Conservation (phyloP, 495 filamentous ascomycete species). For the Cercophora scortea region DNA sequence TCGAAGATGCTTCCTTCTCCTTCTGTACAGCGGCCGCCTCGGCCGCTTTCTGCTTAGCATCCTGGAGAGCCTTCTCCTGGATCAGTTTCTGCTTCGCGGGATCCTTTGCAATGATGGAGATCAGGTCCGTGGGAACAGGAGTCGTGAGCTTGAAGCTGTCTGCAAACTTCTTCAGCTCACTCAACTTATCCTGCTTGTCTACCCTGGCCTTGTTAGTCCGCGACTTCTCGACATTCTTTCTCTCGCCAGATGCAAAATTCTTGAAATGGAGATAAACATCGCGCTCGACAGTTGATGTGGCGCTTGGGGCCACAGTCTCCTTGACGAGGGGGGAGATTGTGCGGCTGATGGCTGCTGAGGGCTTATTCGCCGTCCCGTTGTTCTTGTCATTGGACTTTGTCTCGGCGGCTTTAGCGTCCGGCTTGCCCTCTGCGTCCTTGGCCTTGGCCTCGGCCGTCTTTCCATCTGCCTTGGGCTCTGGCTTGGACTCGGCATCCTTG, state of each 20-base stretch:
- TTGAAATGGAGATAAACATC: conserved; percentile 76
- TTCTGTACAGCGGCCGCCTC: conserved; percentile 9
- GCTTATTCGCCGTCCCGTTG: conserved; percentile 16
- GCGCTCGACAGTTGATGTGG: conserved; percentile 66
- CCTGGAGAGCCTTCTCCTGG: conserved; percentile 69
- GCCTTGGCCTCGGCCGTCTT: conserved; percentile 24
- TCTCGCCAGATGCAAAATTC: conserved; percentile 56
- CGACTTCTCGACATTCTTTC: conserved; percentile 58
- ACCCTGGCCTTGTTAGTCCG: conserved; percentile 65
- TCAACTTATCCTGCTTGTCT: conserved; percentile 84
- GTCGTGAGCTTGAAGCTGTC: conserved; percentile 87
- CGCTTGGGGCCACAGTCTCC: conserved; percentile 41
- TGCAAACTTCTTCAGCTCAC: conserved; percentile 91
- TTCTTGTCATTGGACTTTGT: conserved; percentile 21
- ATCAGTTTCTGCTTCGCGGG: conserved; percentile 86
- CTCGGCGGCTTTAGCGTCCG: conserved; percentile 28
- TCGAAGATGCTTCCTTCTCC: conserved; percentile 26
- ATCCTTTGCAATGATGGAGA: conserved; percentile 94
- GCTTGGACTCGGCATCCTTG: conserved; percentile 10
- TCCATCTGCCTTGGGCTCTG: conserved; percentile 8
- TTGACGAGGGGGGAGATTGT: conserved; percentile 33
- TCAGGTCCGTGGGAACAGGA: conserved; percentile 83
- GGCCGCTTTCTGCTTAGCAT: conserved; percentile 42
- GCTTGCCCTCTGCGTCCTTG: conserved; percentile 9
- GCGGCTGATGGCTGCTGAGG: conserved; percentile 27